phyloP scores from a whole-genome alignment of 2,329 filamentous ascomycete genomes.

The Aspergillus unguis region DNA sequence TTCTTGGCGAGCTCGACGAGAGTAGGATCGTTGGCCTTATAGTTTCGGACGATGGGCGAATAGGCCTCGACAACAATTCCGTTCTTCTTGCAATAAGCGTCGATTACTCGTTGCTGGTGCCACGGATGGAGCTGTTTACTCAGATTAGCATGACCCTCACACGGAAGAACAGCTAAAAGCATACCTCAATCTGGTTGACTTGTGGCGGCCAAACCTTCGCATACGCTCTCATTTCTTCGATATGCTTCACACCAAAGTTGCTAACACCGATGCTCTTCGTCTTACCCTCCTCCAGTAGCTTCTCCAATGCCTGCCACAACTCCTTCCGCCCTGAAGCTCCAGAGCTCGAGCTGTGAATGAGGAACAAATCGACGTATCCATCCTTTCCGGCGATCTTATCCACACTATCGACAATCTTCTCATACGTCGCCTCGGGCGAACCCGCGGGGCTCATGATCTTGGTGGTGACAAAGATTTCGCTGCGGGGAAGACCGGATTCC shows the following conservation, averaged over 20 bases:
- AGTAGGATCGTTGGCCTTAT: conserved; percentile 66
- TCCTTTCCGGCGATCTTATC: conserved; percentile 56
- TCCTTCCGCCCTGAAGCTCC: conserved; percentile 56
- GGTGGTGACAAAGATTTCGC: conserved; percentile 65
- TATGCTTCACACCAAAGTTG: conserved; percentile 66
- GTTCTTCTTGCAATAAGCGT: conserved; percentile 53
- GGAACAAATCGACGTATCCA: conserved; percentile 68
- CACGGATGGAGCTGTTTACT: conserved; percentile 64
- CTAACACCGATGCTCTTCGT: conserved; percentile 67
- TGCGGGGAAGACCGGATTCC: conserved; percentile 50
- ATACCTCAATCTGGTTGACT: conserved; percentile 70
- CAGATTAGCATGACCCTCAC: conserved; percentile 15
- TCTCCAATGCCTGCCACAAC: conserved; percentile 66
- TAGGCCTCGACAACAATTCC: conserved; percentile 55
- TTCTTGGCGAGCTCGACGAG: conserved; percentile 66
- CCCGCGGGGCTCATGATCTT: conserved; percentile 60
- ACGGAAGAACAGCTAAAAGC: conserved; percentile 19
- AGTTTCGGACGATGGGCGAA: conserved; percentile 59
- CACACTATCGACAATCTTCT: conserved; percentile 60
- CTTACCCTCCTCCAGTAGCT: conserved; percentile 56
- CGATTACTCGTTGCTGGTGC: conserved; percentile 62
- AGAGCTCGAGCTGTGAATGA: conserved; percentile 64
- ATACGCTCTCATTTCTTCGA: conserved; percentile 65
- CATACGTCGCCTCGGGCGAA: conserved; percentile 58
- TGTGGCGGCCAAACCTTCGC: conserved; percentile 67